Conservation (phyloP, 1,284 basidiomycete species). For the Stereum hirsutum region DNA sequence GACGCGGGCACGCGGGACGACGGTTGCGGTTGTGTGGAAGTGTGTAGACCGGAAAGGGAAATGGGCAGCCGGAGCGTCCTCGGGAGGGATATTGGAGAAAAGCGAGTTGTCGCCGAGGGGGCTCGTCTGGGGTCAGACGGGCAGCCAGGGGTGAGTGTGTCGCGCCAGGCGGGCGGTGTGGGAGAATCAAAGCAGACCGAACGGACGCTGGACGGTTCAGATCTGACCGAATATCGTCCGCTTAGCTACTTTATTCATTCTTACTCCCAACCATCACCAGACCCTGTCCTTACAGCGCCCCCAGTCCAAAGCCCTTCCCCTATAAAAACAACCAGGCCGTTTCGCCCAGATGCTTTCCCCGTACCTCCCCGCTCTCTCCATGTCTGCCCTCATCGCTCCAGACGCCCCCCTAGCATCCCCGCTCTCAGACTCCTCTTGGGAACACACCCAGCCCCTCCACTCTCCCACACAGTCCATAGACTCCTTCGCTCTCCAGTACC, state of each 20-base stretch:
- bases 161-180: no score
- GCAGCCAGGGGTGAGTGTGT: no score
- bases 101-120: no score
- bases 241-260: conserved; percentile 6
- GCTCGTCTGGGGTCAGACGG: no score
- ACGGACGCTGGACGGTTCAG: no score
- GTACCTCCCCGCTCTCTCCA: conserved; percentile 32
- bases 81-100: no score
- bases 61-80: no score
- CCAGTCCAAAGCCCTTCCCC: conserved; percentile 8
- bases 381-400: conserved; percentile 45
- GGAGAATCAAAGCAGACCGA: no score
- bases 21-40: no score
- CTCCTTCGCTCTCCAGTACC: conserved; percentile 24
- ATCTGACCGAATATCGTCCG: no score
- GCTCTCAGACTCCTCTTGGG: conserved; percentile 35
- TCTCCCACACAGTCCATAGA: conserved; percentile 25
- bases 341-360: conserved; percentile 18
- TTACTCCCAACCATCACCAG: conserved; percentile 12
- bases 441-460: conserved; percentile 31
- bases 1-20: no score
- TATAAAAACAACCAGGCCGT: conserved; percentile 7
- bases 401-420: conserved; percentile 51
- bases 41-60: no score
- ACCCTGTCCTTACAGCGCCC: conserved; percentile 5